Percentiles rank a stretch among this genome's conserved stretches.
Conservation (phyloP, 2,329 filamentous ascomycete species). For the Cladosporium sp. region DNA sequence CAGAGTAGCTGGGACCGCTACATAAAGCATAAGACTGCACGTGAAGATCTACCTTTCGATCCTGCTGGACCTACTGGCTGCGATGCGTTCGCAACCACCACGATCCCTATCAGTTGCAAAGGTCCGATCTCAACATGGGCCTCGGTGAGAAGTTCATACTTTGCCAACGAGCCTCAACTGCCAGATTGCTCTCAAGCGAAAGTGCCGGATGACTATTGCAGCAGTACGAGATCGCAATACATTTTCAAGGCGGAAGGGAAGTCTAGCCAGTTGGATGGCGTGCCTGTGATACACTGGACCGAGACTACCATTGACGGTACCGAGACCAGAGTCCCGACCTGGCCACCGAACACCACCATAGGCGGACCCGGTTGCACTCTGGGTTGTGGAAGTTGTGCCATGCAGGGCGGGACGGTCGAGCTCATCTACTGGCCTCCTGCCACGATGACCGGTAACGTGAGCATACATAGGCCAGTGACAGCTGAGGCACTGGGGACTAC, state of each 20-base stretch:
- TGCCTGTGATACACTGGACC: not conserved
- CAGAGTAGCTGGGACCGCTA: slow-evolving; percentile 11
- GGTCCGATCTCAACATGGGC: not conserved
- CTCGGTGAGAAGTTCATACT: not conserved
- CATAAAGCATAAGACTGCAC: not conserved
- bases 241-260: not conserved
- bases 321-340: not conserved
- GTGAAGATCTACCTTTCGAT: not conserved
- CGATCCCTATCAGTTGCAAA: not conserved
- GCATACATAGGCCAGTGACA: slow-evolving; percentile 4
- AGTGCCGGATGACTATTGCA: slow-evolving; percentile 2
- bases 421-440: slow-evolving; percentile 27
- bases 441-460: not conserved
- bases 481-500: slow-evolving; percentile 20
- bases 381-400: slow-evolving; percentile 24
- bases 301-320: not conserved
- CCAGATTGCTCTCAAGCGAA: slow-evolving; percentile 1
- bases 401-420: slow-evolving; percentile 25
- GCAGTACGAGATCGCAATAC: not conserved
- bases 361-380: slow-evolving; percentile 21
- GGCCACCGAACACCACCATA: not conserved
- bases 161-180: not conserved
- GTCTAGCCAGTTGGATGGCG: not conserved
- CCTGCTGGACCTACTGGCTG: not conserved
- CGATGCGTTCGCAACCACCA: not conserved